A percentile compares a stretch with the other conserved stretches of the same genome.
These are phyloP conservation scores for Coemansia sp. DNA, from an alignment of 192 early-diverging fungal genomes.

Conservation along the genomic window DNA sequence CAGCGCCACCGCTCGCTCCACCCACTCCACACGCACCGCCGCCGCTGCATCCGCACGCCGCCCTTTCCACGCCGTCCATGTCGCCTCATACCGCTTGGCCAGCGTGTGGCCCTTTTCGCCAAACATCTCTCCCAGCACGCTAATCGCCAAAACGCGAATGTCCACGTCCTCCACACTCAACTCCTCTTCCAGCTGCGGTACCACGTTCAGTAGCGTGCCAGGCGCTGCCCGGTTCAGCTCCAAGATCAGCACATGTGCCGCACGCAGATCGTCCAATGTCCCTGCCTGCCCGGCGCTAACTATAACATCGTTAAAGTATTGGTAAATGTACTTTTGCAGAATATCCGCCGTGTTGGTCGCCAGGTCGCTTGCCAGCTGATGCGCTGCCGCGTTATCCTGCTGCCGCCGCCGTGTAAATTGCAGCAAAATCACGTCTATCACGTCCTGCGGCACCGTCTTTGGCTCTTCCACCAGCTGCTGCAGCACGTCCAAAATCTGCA, in stretches of 20 bases:
- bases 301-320: conserved; percentile 89
- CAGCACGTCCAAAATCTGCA: conserved; percentile 78
- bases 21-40: conserved; percentile 71
- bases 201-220: conserved; percentile 79
- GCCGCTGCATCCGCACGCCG: conserved; percentile 73
- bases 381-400: conserved; percentile 65
- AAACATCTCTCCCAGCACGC: conserved; percentile 88
- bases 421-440: conserved; percentile 78
- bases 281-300: conserved; percentile 57
- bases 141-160: conserved; percentile 73
- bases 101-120: conserved; percentile 69
- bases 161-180: conserved; percentile 73
- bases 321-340: conserved; percentile 89
- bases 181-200: conserved; percentile 94
- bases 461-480: conserved; percentile 80
- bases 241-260: conserved; percentile 76
- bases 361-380: conserved; percentile 79
- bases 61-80: conserved; percentile 84
- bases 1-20: conserved; percentile 63
- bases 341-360: conserved; percentile 71
- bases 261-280: conserved; percentile 57
- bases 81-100: conserved; percentile 70
- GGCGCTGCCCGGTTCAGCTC: conserved; percentile 77
- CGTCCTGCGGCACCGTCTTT: conserved; percentile 68
- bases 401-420: conserved; percentile 73